Base-by-base conservation (phyloP, 768 basidiomycete genomes). In the Roridomyces roridus region DNA sequence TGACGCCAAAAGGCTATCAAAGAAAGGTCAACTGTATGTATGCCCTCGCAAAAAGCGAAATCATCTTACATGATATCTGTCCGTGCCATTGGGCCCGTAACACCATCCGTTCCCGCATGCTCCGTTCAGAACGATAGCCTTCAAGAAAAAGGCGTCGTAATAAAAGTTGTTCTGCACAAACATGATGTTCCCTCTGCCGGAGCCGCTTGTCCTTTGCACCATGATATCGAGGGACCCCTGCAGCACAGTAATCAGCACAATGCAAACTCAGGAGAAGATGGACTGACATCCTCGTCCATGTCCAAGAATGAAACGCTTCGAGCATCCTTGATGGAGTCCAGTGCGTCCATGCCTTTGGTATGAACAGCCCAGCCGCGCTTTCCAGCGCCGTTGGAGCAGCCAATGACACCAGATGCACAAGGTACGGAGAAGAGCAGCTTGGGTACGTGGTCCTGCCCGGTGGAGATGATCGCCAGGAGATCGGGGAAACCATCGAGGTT, bases 161-260 rank as follows among this genome's bases (percentile, higher is more conserved):
- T 96, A 98, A 67, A 96, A 92, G 71, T 98, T 98, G 68, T 99
- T 99, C 74, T 96, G 94, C 44, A 99, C 77, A 67, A 99, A 96
- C 5, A 85, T 67, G 17, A 92, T 74, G 36, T 81, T 85, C 14
- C 89, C 88, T 40, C 71, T 65, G 2, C 83, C 82, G 47, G 86
- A 84, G 5, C 75, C 74, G 2, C 94, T 94, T 0, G 87, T 85
- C 37, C 97, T 77, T 67, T 96, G 95, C 0, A 98, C 81, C 71
- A 97, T 79, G n/a, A 99, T 84, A 72, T 99, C 97, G 29, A 98
- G 76, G 4, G 81, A 81, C 0, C 96, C 96, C 92, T 98, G 64
- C 15, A 15, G 29, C 51, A 15, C 11, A 15, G 20, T 14, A 20
- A n/a, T 64, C 15, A 41, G 29, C 20, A 37, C 35, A 26, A 43